phyloP scores from a whole-genome alignment of 257 asterid genomes.

The Primulina eburnea region DNA sequence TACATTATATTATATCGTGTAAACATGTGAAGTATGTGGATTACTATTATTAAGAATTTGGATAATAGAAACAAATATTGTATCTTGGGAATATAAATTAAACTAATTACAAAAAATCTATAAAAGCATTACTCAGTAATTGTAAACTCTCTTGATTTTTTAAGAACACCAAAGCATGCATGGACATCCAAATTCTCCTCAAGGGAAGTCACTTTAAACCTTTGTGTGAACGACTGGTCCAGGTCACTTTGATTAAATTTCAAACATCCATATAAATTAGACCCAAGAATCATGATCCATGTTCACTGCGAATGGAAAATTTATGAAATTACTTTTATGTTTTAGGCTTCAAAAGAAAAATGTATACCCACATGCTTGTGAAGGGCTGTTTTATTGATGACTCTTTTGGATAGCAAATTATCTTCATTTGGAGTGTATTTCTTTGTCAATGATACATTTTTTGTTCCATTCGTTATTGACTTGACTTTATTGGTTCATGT shows the following conservation, averaged over 20 bases:
- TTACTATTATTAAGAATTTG: too few relatives aligned
- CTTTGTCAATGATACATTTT: neutral
- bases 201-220: neutral
- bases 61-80: too few relatives aligned
- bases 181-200: neutral
- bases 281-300: neutral
- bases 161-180: neutral
- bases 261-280: neutral
- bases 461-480: neutral
- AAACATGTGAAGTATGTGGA: neutral
- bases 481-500: neutral
- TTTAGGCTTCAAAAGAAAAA: neutral
- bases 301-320: neutral
- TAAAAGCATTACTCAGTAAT: neutral
- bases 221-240: neutral
- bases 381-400: neutral
- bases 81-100: too few relatives aligned
- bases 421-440: neutral
- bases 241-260: neutral
- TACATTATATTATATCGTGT: too few relatives aligned
- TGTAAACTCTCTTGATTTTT: neutral
- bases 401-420: neutral
- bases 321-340: neutral
- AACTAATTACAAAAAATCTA: neutral
- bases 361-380: neutral